phyloP scores from a whole-genome alignment of 2,329 filamentous ascomycete species.

The Alternaria arborescens region DNA sequence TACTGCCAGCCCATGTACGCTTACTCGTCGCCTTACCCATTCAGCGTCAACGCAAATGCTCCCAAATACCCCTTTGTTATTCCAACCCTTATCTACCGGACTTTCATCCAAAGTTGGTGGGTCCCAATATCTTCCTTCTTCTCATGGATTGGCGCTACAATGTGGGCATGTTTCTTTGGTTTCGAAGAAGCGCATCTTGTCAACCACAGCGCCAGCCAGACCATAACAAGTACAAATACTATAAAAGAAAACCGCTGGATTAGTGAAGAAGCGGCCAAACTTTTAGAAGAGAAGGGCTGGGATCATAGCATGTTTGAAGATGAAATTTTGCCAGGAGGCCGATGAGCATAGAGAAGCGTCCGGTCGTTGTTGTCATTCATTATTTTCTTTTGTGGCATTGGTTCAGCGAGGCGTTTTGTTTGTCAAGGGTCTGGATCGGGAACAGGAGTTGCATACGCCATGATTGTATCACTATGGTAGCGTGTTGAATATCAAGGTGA shows the following conservation, averaged over 20 bases:
- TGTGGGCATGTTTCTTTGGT: slow-evolving; percentile 19
- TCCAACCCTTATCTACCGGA: slow-evolving; percentile 61
- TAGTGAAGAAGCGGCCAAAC: slow-evolving; percentile 17
- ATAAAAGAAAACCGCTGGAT: slow-evolving; percentile 7
- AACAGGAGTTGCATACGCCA: slow-evolving; percentile 8
- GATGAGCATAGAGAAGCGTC: neutral
- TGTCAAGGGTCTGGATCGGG: neutral
- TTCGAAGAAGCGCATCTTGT: slow-evolving; percentile 14
- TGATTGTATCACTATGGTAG: slow-evolving; percentile 10
- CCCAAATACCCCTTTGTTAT: slow-evolving; percentile 65
- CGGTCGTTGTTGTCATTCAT: neutral
- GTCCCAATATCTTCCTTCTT: slow-evolving; percentile 36
- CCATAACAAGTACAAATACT: slow-evolving; percentile 6
- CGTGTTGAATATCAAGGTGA: slow-evolving; percentile 10
- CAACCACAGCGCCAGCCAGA: neutral
- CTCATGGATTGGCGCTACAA: slow-evolving; percentile 27
- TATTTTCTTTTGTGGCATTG: slow-evolving; percentile 16
- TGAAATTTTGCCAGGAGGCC: slow-evolving; percentile 20
- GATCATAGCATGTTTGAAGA: slow-evolving; percentile 40
- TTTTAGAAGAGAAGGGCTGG: slow-evolving; percentile 28
- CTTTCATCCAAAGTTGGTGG: slow-evolving; percentile 48
- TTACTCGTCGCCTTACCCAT: slow-evolving; percentile 56
- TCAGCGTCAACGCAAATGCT: slow-evolving; percentile 61
- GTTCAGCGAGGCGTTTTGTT: slow-evolving; percentile 26
- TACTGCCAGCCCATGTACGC: slow-evolving; percentile 63